Percentiles rank a stretch among this genome's conserved stretches.
Evolutionary conservation across 441 rosid genomes (phyloP).

Genomic region (Adansonia madagascariensis): DNA sequence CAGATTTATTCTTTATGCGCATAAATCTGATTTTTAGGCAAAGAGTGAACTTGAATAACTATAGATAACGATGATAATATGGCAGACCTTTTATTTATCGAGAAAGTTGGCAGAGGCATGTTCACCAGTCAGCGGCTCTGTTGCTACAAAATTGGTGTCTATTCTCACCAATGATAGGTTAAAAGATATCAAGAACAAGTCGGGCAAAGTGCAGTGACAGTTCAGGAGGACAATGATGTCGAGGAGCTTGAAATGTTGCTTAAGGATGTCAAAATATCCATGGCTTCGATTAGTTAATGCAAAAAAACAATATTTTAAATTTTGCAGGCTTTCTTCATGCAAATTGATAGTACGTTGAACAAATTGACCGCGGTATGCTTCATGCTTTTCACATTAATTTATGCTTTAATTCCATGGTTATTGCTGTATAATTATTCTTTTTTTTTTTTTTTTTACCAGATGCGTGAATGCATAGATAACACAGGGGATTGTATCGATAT

Average conservation of each 20-base stretch:
- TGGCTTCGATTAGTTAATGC: background rate
- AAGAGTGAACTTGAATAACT: conserved; percentile 56
- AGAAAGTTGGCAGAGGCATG: conserved; percentile 47
- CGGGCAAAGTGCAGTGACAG: conserved; percentile 42
- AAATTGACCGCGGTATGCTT: conserved; percentile 45
- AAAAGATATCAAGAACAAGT: conserved; percentile 48
- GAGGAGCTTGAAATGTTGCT: conserved; percentile 61
- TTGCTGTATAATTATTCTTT: conserved; percentile 18
- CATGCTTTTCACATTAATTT: background rate
- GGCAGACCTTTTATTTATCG: conserved; percentile 53
- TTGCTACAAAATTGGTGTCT: conserved; percentile 42
- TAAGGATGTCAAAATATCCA: conserved; percentile 43
- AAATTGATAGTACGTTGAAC: conserved; percentile 52
- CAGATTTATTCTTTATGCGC: background rate
- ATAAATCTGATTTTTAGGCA: conserved; percentile 33
- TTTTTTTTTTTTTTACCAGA: conserved; percentile 31
- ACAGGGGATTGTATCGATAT: conserved; percentile 58
- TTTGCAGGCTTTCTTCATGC: conserved; percentile 54
- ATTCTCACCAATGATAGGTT: conserved; percentile 49
- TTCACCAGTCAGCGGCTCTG: conserved; percentile 48
- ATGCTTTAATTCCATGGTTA: background rate
- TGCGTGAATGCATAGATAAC: conserved; percentile 54
- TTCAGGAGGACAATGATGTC: conserved; percentile 51
- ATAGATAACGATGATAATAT: conserved; percentile 58
- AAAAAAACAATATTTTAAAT: conserved; percentile 10